These are phyloP conservation scores for Termitomyces sp. DNA, from an alignment of 768 basidiomycete genomes.

Conservation along the genomic window DNA sequence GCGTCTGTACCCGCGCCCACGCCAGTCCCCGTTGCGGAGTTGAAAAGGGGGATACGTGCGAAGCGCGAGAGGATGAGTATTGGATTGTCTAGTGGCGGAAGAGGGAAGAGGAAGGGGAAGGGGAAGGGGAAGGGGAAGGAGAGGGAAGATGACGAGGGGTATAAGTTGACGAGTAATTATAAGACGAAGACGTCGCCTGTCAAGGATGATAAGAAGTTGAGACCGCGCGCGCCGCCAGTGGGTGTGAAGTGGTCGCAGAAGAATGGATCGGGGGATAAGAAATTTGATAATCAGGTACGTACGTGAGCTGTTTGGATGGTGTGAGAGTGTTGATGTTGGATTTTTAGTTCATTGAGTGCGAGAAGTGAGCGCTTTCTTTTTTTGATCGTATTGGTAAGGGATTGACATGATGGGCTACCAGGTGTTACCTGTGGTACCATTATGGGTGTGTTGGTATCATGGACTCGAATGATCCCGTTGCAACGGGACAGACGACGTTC, in stretches of 20 bases:
- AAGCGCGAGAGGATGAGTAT: not conserved
- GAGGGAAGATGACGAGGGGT: not conserved
- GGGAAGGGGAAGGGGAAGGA: constrained; percentile 9
- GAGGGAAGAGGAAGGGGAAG: constrained; percentile 9
- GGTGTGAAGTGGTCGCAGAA: constrained; percentile 22
- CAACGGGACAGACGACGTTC: constrained; percentile 25
- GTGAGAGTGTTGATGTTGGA: constrained; percentile 14
- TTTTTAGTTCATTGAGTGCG: constrained; percentile 6
- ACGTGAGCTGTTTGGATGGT: not conserved
- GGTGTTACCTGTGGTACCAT: constrained; percentile 45
- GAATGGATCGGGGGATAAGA: constrained; percentile 15
- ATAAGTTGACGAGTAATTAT: not conserved
- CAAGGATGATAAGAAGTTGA: constrained; percentile 7
- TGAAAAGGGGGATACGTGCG: not conserved
- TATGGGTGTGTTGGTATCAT: constrained; percentile 43
- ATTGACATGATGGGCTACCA: constrained; percentile 9
- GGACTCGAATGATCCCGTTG: constrained; percentile 27
- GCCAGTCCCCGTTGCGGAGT: not conserved
- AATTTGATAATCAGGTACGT: constrained; percentile 27
- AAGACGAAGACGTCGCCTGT: constrained; percentile 6
- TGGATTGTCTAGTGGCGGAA: not conserved
- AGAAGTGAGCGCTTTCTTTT: constrained; percentile 9
- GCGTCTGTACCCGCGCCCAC: no score
- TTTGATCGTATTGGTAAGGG: not conserved
- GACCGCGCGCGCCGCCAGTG: constrained; percentile 1